A percentile compares a stretch with the other conserved stretches of the same genome.
These are phyloP conservation scores for Beta corolliflora DNA, from an alignment of 179 eudicot genomes.

Conservation along the genomic window DNA sequence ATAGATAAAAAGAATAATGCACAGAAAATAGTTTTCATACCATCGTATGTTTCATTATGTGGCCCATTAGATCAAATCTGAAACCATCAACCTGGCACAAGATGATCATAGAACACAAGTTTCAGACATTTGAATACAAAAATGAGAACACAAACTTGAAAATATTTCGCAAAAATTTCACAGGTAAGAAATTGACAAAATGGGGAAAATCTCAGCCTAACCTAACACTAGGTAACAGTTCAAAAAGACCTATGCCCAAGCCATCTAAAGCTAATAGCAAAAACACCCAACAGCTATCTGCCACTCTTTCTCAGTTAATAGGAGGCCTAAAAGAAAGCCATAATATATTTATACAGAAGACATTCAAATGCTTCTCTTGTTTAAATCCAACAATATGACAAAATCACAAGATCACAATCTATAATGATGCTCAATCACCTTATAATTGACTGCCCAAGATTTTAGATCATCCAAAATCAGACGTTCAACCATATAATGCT, in stretches of 20 bases:
- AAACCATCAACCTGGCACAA: constrained; percentile 91
- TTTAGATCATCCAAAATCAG: constrained; percentile 84
- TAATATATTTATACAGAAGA: background rate
- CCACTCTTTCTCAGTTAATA: background rate
- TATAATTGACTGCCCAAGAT: constrained; percentile 86
- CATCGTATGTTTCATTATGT: constrained; percentile 92
- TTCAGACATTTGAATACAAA: constrained; percentile 13
- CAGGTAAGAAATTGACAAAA: constrained; percentile 3
- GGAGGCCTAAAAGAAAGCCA: background rate
- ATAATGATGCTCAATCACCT: constrained; percentile 45
- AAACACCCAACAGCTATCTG: background rate
- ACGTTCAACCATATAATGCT: constrained; percentile 96
- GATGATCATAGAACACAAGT: constrained; percentile 12
- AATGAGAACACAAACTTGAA: background rate
- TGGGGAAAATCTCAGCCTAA: background rate
- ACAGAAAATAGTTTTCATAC: constrained; percentile 41
- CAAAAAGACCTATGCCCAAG: background rate
- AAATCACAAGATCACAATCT: constrained; percentile 7
- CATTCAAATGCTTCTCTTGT: background rate
- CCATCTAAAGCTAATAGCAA: background rate
- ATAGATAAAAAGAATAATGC: background rate
- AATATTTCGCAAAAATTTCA: background rate
- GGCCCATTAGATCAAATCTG: constrained; percentile 99
- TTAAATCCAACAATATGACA: background rate
- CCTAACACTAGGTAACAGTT: background rate